Evolutionary conservation across 2,329 filamentous ascomycete species (phyloP), one percentile per base, ranked within the genome.

Genomic region (Paecilomyces variotii): DNA sequence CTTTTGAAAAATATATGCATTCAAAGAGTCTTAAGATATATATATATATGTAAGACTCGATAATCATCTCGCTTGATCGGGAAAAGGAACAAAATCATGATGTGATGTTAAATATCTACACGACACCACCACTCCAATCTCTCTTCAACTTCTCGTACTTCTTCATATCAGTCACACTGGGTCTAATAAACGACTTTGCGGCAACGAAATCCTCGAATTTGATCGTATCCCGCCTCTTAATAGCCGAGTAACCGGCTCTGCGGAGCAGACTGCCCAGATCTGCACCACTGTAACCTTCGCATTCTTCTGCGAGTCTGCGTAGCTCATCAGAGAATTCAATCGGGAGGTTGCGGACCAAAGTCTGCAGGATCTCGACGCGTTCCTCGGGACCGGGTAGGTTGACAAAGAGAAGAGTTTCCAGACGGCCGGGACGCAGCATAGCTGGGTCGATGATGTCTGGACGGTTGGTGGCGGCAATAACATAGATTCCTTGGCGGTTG

Each of bases 381-480:
- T 96, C 91, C 6, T 86, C 81, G 0, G 87, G 79, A 27, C 85
- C 87, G 0, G 94, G 94, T 0, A 97, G 78, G 67, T 94, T 92
- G 45, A 99, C 88, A 65, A 93, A 97, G 27, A 97, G 82, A n/a
- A 88, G 84, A 0, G 88, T 93, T 63, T 92, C 93, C 1, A 99
- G 81, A 27, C 94, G 87, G 0, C 94, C 94, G 0, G 94, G 93
- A 0, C 94, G 87, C 10, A 97, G 82, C 85, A 99, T 96, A 1
- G 94, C 94, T 1, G 90, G 87, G 71, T 99, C 94, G 65, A 99
- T 97, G 78, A 96, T 96, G 70, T 97, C 93, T 0, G 93, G 93
- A 0, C 94, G 81, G 73, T 99, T 99, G 1, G 94, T 97, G 0
- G 94, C 94, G 26, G 90, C 94, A 59, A 99, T 91, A 14, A 99